Evolutionary conservation across 306 rosid species (phyloP).

Genomic region (cucumber (Cucumis sativus)): DNA sequence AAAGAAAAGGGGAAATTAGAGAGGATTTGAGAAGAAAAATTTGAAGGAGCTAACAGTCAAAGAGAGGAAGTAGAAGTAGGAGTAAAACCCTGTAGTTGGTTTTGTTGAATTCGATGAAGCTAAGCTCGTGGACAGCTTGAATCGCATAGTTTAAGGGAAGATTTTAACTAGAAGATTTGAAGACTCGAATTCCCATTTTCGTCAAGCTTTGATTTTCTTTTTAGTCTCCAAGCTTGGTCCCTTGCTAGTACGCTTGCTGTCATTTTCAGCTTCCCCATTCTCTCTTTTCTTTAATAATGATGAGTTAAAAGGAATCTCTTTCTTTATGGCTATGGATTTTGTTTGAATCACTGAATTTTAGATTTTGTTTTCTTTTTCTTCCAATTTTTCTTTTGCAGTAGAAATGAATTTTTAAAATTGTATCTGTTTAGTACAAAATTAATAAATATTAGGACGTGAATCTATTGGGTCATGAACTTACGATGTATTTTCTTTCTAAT

Average conservation of each 20-base stretch:
- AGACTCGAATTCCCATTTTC: background rate
- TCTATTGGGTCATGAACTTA: no score
- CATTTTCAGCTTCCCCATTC: background rate
- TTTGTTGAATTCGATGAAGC: background rate
- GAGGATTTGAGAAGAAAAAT: background rate
- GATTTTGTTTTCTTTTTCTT: background rate
- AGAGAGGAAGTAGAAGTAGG: background rate
- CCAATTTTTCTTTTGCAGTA: background rate
- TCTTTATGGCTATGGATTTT: background rate
- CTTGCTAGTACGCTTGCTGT: background rate
- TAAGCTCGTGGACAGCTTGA: slow-evolving; percentile 6
- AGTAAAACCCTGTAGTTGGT: background rate
- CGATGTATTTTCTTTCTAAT: no score
- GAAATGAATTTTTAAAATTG: no score
- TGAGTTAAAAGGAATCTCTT: background rate
- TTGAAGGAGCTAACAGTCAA: background rate
- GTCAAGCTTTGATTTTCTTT: background rate
- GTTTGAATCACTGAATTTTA: background rate
- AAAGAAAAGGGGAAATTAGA: background rate
- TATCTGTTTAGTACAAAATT: no score
- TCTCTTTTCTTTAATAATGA: background rate
- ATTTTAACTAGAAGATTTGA: background rate
- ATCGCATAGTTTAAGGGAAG: background rate
- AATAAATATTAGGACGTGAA: no score
- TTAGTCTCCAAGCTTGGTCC: background rate